Base-by-base conservation (phyloP, 805 yeast genomes). In the Metschnikowia santaceciliae region DNA sequence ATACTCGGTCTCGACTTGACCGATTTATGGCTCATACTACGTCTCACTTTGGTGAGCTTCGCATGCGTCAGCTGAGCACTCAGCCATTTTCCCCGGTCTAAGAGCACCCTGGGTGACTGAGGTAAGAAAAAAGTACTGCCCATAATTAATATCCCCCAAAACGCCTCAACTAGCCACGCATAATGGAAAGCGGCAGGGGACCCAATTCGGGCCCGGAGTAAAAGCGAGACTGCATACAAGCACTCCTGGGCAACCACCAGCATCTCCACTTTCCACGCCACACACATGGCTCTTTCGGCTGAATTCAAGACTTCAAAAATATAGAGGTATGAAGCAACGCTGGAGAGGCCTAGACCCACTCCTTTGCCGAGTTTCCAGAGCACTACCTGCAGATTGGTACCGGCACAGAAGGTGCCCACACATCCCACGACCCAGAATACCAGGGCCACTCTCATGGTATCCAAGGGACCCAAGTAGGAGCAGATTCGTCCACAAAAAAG, bases 291-390 rank as follows among this genome's bases (percentile, higher is more conserved):
- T 32, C 58, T 53, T 4, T 57, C 47, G 0, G 52, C 39, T 2
- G 71, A 66, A 13, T 63, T 52, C 2, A 55, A 40, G 13, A 63
- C 56, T 48, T 72, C 77, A 8, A 62, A 55, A 1, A 66, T 53
- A 52, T 72, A 71, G 4, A 69, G 61, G 1, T 74, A 74, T 2
- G 65, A 56, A 6, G 66, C 51, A 20, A 66, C 58, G n/a, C 67
- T 60, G 11, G 65, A 58, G 22, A 68, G 48, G 4, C 77, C 77
- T 39, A 69, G 55, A 6, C 68, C 54, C 2, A 62, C 14, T 0
- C 77, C 77, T 48, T 64, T 69, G 7, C 63, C 45, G 13, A 67
- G 49, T 37, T 69, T 61, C 26, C 68, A 71, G 4, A 66, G 20
- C 2, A 69, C 63, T 4, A 70, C 51, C 35, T 65, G 50, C 38